phyloP scores from a whole-genome alignment of 2,329 filamentous ascomycete genomes.

The Aspergillus versicolor region DNA sequence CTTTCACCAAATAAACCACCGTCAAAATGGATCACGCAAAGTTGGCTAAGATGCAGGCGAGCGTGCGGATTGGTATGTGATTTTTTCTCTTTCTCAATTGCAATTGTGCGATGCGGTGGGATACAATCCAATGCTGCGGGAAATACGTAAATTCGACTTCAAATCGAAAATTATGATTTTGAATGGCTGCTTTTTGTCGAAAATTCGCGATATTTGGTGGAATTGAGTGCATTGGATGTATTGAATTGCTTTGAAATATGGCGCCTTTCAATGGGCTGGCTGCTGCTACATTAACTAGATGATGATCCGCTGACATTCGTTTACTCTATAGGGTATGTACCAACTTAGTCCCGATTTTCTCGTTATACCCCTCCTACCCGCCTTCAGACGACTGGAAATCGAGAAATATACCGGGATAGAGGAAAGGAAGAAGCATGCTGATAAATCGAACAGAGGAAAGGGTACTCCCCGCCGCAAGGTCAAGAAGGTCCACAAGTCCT shows the following conservation, averaged over 20 bases:
- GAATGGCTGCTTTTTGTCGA: not conserved
- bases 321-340: not conserved
- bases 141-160: not conserved
- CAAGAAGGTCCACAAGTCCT: conserved; percentile 94
- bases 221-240: not conserved
- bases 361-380: not conserved
- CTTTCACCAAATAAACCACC: conserved; percentile 25
- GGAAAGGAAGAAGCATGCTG: not conserved
- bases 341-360: not conserved
- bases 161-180: not conserved
- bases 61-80: conserved; percentile 69
- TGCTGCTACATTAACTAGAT: not conserved
- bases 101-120: conserved; percentile 3
- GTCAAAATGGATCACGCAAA: conserved; percentile 65
- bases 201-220: not conserved
- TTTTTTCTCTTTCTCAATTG: conserved; percentile 15
- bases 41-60: conserved; percentile 65
- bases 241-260: not conserved
- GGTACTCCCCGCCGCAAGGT: conserved; percentile 96
- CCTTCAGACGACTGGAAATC: not conserved
- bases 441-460: conserved; percentile 69
- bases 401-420: not conserved
- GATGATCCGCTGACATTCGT: not conserved
- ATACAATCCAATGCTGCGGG: not conserved
- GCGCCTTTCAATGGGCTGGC: no score